Evolutionary conservation across 2,329 filamentous ascomycete species (phyloP).

Genomic region (Exophiala spinifera): DNA sequence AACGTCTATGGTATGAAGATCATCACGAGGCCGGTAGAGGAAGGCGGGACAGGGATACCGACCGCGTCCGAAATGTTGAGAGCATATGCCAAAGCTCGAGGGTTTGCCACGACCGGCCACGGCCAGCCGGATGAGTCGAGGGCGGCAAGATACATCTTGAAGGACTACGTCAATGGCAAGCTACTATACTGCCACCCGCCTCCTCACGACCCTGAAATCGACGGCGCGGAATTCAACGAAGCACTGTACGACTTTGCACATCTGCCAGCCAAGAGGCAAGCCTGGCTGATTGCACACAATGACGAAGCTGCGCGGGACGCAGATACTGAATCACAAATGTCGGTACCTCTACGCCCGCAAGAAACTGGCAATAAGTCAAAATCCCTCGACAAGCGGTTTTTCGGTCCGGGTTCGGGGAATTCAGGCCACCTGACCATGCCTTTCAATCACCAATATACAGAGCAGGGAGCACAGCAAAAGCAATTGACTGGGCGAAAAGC

Average conservation of each 20-base stretch:
- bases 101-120: constrained; percentile 78
- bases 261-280: constrained; percentile 76
- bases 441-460: constrained; percentile 84
- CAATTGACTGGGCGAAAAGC: constrained; percentile 79
- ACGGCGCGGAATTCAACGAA: constrained; percentile 75
- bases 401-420: constrained; percentile 57
- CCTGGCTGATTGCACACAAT: constrained; percentile 53
- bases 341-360: constrained; percentile 15
- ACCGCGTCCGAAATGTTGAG: constrained; percentile 80
- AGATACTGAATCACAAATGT: constrained; percentile 37
- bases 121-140: constrained; percentile 92
- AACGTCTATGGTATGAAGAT: constrained; percentile 93
- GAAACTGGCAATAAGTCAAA: constrained; percentile 65
- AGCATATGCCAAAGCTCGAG: constrained; percentile 83
- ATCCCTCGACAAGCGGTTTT: constrained; percentile 85
- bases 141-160: constrained; percentile 83
- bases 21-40: constrained; percentile 72
- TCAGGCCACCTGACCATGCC: constrained; percentile 71
- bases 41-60: constrained; percentile 85
- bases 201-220: constrained; percentile 61
- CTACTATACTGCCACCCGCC: constrained; percentile 89
- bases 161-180: constrained; percentile 97
- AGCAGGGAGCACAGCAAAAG: constrained; percentile 69
- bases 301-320: constrained; percentile 42
- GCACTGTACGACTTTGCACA: constrained; percentile 83